Base-by-base conservation (phyloP, 148 eudicot genomes). In the Vaccinium vitisidaea region DNA sequence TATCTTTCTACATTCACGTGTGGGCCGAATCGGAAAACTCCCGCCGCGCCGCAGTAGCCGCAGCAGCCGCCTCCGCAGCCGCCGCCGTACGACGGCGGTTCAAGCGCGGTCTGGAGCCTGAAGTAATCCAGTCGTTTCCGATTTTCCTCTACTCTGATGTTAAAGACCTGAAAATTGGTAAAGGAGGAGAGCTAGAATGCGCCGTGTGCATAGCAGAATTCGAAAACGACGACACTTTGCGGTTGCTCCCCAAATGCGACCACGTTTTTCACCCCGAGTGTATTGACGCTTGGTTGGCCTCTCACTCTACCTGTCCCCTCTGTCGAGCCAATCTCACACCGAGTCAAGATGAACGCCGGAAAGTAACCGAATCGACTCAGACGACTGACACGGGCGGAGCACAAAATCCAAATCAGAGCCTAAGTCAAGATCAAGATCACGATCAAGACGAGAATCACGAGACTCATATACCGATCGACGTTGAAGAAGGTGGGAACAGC, bases 1-100 rank as follows among this genome's bases (percentile, higher is more conserved):
- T 88, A n/a, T 53, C 88, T 21, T 32, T 89, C 78, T 92, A 87
- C 89, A 79, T 90, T 56, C 91, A 85, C 9, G 86, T 73, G 2
- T 89, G 92, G 84, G 11, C 80, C 1, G 16, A 2, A 1, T 36
- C 67, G 32, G 19, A 39, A 0, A 50, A 5, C 6, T 23, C 79
- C 46, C 46, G 46, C 4, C 8, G 56, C 16, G 5, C 8, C 75
- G 18, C 1, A 39, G 30, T n/a, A n/a, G 32, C 32, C 0, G 46
- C 46, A 43, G 46, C 46, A 43, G 5, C 46, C 6, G 5, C 46
- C 46, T 43, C 46, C 9, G n/a, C 30, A 27, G 48, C 75, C n/a
- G 75, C 75, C 8, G 21, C 19, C 15, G 54, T 1, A 21, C 25
- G 1, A 14, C 55, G 8, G 27, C 55, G 5, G 30, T 21, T 84